These are phyloP conservation scores for Trichoderma sp. DNA, from an alignment of 2,329 filamentous ascomycete genomes.

Conservation along the genomic window DNA sequence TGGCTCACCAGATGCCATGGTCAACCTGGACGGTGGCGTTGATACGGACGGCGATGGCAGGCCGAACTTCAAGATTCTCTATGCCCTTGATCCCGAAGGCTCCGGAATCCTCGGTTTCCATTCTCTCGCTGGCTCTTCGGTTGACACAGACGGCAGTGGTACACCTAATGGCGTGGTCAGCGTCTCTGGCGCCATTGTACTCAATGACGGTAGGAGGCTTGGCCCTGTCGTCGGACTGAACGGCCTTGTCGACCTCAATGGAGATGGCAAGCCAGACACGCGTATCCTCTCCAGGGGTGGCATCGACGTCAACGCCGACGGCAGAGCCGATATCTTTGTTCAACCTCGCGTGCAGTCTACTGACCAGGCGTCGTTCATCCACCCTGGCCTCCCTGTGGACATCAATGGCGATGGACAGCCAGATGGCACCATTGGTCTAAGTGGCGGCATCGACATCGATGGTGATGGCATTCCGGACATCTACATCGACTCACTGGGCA, in stretches of 20 bases:
- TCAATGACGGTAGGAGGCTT: neutral
- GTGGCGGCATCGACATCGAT: conserved; percentile 5
- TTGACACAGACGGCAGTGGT: conserved; percentile 1
- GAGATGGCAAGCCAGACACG: conserved; percentile 16
- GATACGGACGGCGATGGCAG: conserved; percentile 4
- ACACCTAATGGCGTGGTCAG: conserved; percentile 1
- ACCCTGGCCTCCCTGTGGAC: neutral
- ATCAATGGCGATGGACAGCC: conserved; percentile 8
- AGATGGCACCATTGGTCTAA: conserved; percentile 1
- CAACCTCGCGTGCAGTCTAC: too few relatives aligned
- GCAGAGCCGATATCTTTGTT: conserved; percentile 11
- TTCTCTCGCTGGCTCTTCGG: neutral
- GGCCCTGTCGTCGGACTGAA: neutral
- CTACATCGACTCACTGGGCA: neutral
- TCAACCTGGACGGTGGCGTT: neutral
- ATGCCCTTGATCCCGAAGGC: too few relatives aligned
- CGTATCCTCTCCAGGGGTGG: neutral
- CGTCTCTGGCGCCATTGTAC: neutral
- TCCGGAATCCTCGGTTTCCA: neutral
- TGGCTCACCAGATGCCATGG: neutral
- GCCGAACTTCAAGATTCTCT: neutral
- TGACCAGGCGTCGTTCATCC: neutral
- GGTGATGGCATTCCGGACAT: conserved; percentile 8
- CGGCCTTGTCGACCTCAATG: conserved; percentile 4
- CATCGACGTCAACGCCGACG: conserved; percentile 13